Evolutionary conservation across 257 asterid genomes (phyloP).

Genomic region (Capsicum chinense): DNA sequence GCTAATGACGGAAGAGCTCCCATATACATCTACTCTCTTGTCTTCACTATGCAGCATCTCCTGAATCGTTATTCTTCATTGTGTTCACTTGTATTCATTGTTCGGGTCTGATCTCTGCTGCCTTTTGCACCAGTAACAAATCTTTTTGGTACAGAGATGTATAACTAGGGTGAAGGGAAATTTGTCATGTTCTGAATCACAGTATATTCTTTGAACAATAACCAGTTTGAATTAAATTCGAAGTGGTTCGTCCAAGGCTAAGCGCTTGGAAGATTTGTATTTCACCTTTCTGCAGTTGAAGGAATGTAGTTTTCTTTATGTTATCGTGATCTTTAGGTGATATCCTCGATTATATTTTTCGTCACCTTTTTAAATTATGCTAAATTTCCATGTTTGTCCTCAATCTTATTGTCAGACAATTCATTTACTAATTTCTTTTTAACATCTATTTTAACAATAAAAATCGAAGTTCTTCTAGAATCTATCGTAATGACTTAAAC

Average conservation of each 20-base stretch:
- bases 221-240: not conserved
- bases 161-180: slow-evolving; percentile 17
- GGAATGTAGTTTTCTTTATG: not conserved
- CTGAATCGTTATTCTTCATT: not conserved
- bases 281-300: slow-evolving; percentile 17
- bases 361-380: not conserved
- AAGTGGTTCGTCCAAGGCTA: not conserved
- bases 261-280: not conserved
- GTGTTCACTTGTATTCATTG: not conserved
- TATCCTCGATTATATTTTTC: not conserved
- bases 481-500: not conserved
- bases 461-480: not conserved
- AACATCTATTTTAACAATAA: not conserved
- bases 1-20: not conserved
- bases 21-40: not conserved
- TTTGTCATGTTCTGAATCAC: slow-evolving; percentile 14
- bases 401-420: not conserved
- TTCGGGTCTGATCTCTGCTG: not conserved
- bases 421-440: not conserved
- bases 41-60: not conserved
- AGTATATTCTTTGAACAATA: slow-evolving; percentile 18
- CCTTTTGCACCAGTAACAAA: not conserved
- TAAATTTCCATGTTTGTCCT: not conserved
- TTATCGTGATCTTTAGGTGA: slow-evolving; percentile 8
- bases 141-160: not conserved